phyloP scores from a whole-genome alignment of 768 basidiomycete species.

The Udeniomyces megalosporus region DNA sequence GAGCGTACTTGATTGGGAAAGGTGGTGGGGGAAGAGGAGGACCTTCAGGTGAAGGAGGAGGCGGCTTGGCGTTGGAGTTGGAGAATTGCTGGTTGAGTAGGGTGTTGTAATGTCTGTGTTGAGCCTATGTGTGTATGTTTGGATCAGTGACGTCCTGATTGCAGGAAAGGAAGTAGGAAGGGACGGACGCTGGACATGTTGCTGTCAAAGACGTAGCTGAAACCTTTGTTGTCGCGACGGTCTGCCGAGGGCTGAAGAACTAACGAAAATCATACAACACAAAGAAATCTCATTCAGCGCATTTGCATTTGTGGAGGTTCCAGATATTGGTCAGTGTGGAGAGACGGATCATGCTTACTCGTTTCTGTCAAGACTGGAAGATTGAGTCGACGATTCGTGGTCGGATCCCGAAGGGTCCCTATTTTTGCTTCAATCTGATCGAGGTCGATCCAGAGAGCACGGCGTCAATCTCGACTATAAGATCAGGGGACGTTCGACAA shows the following conservation, averaged over 20 bases:
- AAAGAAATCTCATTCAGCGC: not conserved
- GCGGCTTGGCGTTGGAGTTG: constrained; percentile 35
- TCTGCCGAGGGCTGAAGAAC: constrained; percentile 2
- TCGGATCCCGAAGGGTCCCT: constrained; percentile 51
- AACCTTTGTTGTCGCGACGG: not conserved
- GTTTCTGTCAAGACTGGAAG: constrained; percentile 69
- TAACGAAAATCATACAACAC: not conserved
- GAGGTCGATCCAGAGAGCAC: not conserved
- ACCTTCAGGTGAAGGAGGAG: no score
- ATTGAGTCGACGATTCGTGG: constrained; percentile 40
- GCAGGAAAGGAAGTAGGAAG: no score
- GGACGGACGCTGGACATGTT: constrained; percentile 72
- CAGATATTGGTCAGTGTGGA: no score
- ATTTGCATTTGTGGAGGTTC: no score
- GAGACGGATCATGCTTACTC: constrained; percentile 40
- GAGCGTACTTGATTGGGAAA: constrained; percentile 53
- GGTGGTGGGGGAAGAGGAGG: constrained; percentile 17
- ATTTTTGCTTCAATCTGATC: constrained; percentile 63
- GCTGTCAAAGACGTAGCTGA: constrained; percentile 37
- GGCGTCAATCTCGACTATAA: not conserved
- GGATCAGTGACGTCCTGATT: no score
- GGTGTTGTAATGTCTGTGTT: constrained; percentile 73
- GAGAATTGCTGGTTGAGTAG: constrained; percentile 59
- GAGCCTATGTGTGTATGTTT: constrained; percentile 51
- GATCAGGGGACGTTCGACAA: not conserved